phyloP scores from a whole-genome alignment of 192 early-diverging fungal species.

The Pilaira anomala region DNA sequence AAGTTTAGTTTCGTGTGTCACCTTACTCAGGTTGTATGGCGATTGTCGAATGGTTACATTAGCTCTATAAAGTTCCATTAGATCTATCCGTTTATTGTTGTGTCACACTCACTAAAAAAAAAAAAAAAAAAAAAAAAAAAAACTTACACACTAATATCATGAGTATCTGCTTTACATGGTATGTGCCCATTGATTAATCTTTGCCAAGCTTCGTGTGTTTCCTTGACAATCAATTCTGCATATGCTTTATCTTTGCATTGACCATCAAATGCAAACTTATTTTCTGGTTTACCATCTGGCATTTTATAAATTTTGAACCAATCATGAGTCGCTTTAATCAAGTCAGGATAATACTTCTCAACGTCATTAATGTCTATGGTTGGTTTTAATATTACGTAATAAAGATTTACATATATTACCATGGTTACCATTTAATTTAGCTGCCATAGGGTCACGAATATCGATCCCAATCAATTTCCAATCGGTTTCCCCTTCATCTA shows the following conservation, averaged over 20 bases:
- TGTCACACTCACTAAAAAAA: too few relatives aligned
- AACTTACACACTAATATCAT: constrained; percentile 23
- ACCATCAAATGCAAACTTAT: constrained; percentile 97
- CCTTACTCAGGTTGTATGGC: constrained; percentile 13
- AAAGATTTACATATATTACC: background rate
- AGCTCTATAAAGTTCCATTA: constrained; percentile 13
- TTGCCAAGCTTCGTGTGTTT: constrained; percentile 94
- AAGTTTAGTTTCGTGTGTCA: constrained; percentile 3
- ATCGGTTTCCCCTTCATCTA: constrained; percentile 99
- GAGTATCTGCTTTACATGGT: constrained; percentile 11
- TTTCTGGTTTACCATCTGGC: constrained; percentile 99
- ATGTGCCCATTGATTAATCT: constrained; percentile 57
- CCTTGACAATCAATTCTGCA: constrained; percentile 81
- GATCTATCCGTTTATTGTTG: too few relatives aligned
- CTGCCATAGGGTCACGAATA: constrained; percentile 92
- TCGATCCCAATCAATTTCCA: constrained; percentile 99
- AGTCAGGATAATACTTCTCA: constrained; percentile 92
- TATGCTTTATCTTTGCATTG: constrained; percentile 83
- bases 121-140: background rate
- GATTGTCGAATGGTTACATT: constrained; percentile 23
- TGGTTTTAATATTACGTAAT: background rate
- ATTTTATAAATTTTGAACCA: constrained; percentile 99
- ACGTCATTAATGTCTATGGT: constrained; percentile 95
- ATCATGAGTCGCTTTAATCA: constrained; percentile 94
- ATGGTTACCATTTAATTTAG: constrained; percentile 79